A percentile compares a stretch with the other conserved stretches of the same genome.
phyloP scores from a whole-genome alignment of 192 early-diverging fungal species.

The Backusella westeae region DNA sequence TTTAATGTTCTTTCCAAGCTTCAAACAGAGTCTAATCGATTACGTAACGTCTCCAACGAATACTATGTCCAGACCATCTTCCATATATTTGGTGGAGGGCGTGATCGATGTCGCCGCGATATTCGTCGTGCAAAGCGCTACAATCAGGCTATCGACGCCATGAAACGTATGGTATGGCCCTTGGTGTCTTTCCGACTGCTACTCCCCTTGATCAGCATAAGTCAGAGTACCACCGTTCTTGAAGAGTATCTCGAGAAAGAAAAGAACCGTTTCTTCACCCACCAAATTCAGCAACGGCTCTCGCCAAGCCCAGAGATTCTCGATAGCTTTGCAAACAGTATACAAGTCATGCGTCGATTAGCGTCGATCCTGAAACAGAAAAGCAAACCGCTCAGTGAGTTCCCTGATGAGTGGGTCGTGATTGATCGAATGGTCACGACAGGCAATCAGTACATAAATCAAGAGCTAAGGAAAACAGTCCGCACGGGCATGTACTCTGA shows the following conservation, averaged over 20 bases:
- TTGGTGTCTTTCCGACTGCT: slow-evolving; percentile 11
- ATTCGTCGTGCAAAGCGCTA: slow-evolving; percentile 14
- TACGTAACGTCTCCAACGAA: slow-evolving; percentile 14
- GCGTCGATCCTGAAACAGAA: neutral
- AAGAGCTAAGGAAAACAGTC: neutral
- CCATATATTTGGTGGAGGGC: slow-evolving; percentile 1
- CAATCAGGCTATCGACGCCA: slow-evolving; percentile 9
- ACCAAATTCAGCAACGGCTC: neutral
- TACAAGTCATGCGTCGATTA: slow-evolving; percentile 10
- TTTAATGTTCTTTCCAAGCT: neutral
- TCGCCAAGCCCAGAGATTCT: neutral
- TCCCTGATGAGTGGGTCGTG: slow-evolving; percentile 12
- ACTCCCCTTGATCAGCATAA: neutral
- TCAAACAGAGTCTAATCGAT: slow-evolving; percentile 11
- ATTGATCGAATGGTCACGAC: slow-evolving; percentile 11
- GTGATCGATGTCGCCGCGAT: neutral
- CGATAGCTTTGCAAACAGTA: slow-evolving; percentile 11
- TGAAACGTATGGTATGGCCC: slow-evolving; percentile 7
- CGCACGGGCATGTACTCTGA: neutral
- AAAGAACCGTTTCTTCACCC: neutral
- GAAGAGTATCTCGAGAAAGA: neutral
- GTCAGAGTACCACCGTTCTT: neutral
- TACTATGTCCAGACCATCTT: slow-evolving; percentile 8
- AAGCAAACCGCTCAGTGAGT: neutral
- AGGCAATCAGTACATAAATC: neutral